A percentile compares a stretch with the other conserved stretches of the same genome.
Conservation (phyloP, 2,329 filamentous ascomycete species). For the Botrytis fabae region DNA sequence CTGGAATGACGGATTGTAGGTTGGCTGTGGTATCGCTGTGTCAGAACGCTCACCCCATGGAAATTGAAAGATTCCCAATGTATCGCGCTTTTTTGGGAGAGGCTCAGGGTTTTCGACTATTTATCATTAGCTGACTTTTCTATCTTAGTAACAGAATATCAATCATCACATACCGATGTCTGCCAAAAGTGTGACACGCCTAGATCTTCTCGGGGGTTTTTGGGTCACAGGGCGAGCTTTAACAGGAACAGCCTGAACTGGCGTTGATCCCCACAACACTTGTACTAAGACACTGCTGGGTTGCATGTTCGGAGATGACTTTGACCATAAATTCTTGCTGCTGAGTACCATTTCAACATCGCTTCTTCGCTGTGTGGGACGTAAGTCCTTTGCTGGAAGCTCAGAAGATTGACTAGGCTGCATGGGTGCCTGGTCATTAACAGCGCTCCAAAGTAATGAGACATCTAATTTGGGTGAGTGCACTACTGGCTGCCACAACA, state of each 20-base stretch:
- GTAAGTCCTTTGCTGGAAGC: constrained; percentile 37
- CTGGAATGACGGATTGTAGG: constrained; percentile 35
- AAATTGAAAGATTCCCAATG: constrained; percentile 65
- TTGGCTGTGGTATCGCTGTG: constrained; percentile 48
- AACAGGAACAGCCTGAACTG: constrained; percentile 35
- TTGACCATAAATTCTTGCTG: constrained; percentile 38
- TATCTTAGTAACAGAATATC: not conserved
- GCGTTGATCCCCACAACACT: constrained; percentile 39
- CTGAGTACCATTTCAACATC: constrained; percentile 28
- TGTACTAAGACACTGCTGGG: constrained; percentile 25
- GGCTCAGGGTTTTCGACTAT: constrained; percentile 59
- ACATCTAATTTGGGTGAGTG: not conserved
- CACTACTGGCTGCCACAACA: constrained; percentile 10
- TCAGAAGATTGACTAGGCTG: constrained; percentile 23
- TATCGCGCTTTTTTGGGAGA: constrained; percentile 57
- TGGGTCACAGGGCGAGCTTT: constrained; percentile 50
- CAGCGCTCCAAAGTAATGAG: constrained; percentile 7
- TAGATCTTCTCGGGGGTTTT: constrained; percentile 55
- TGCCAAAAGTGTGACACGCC: constrained; percentile 58
- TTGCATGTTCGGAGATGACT: constrained; percentile 27
- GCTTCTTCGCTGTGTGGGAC: constrained; percentile 33
- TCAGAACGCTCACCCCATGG: constrained; percentile 66
- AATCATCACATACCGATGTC: constrained; percentile 50
- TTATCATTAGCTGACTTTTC: constrained; percentile 22
- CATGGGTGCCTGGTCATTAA: not conserved